A percentile compares a stretch with the other conserved stretches of the same genome.
These are phyloP conservation scores for Blastobotrys parvus DNA, from an alignment of 805 yeast genomes.

Conservation along the genomic window DNA sequence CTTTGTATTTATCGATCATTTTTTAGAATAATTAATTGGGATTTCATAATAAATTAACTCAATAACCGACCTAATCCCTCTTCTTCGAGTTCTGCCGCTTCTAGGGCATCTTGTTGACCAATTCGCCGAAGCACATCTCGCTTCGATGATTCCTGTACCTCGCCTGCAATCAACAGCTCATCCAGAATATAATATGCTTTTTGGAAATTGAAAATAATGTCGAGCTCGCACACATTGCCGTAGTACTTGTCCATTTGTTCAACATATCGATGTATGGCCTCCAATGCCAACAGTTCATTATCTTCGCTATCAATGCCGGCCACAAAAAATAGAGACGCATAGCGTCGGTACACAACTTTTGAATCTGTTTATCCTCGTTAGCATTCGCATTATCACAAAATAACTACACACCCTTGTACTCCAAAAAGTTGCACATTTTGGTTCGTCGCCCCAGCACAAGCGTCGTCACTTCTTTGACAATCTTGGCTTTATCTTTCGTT, in stretches of 20 bases:
- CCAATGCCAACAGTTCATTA: constrained; percentile 80
- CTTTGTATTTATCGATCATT: not conserved
- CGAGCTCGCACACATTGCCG: constrained; percentile 94
- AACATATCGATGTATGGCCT: constrained; percentile 83
- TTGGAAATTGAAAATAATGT: constrained; percentile 91
- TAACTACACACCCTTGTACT: constrained; percentile 46
- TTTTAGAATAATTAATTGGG: not conserved
- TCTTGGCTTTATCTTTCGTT: constrained; percentile 77
- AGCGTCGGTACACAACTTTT: constrained; percentile 83
- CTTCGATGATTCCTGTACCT: constrained; percentile 72
- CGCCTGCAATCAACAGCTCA: constrained; percentile 84
- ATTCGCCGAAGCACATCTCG: constrained; percentile 71
- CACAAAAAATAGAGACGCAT: constrained; percentile 86
- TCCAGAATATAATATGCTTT: constrained; percentile 89
- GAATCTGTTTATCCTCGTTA: constrained; percentile 36
- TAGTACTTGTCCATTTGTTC: constrained; percentile 95
- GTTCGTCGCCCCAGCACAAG: constrained; percentile 76
- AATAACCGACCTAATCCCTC: constrained; percentile 24
- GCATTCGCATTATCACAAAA: no score
- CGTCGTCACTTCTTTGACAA: constrained; percentile 79
- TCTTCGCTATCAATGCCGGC: constrained; percentile 78
- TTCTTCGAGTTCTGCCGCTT: constrained; percentile 60
- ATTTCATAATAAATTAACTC: no score
- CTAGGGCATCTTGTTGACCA: constrained; percentile 79
- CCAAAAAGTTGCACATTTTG: constrained; percentile 92